A percentile compares a stretch with the other conserved stretches of the same genome.
Conservation (phyloP, 306 rosid genomes). For the Fragaria ananassa region DNA sequence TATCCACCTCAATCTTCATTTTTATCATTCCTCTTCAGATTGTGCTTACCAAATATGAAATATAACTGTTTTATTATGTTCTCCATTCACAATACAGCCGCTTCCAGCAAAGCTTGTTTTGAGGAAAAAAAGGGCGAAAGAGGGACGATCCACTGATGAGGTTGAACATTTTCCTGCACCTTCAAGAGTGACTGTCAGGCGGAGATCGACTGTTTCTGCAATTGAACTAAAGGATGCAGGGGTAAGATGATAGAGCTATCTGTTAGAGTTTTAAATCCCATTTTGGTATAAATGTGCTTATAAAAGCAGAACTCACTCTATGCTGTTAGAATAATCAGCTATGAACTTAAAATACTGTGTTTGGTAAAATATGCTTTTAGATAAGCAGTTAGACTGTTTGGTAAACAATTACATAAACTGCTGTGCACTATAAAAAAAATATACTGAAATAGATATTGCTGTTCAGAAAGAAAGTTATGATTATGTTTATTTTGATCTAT, state of each 20-base stretch:
- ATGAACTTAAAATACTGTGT: background rate
- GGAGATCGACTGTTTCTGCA: constrained; percentile 64
- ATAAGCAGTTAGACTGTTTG: background rate
- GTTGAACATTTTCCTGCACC: constrained; percentile 84
- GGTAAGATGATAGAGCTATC: constrained; percentile 44
- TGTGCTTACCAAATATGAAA: background rate
- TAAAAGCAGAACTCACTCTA: background rate
- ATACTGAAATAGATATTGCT: background rate
- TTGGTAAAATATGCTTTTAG: background rate
- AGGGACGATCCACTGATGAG: constrained; percentile 81
- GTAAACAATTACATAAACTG: background rate
- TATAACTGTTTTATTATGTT: constrained; percentile 9
- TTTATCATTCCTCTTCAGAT: background rate
- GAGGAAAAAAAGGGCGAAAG: constrained; percentile 89
- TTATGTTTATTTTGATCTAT: background rate
- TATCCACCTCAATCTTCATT: constrained; percentile 31
- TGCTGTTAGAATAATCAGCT: background rate
- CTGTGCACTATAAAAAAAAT: background rate
- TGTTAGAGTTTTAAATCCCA: constrained; percentile 1
- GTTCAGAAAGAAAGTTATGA: background rate
- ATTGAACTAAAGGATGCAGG: constrained; percentile 70
- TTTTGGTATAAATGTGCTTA: background rate
- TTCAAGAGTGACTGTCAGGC: constrained; percentile 74
- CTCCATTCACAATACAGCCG: constrained; percentile 56
- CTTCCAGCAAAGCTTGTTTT: constrained; percentile 87